A percentile compares a stretch with the other conserved stretches of the same genome.
Conservation (phyloP, 164 flowering plant species). For the Vitis amurensis region DNA sequence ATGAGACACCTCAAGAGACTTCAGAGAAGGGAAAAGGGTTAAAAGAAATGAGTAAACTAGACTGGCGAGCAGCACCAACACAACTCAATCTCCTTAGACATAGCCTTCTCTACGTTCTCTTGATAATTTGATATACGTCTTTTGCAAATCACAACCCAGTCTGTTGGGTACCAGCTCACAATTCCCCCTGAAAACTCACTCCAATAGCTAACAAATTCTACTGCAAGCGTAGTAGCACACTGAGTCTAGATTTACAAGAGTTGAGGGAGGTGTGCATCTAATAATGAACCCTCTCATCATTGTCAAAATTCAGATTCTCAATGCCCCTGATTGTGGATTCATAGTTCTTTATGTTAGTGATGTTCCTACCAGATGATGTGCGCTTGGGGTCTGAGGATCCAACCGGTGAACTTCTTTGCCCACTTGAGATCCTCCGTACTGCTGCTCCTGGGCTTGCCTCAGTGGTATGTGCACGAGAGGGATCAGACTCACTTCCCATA, state of each 20-base stretch:
- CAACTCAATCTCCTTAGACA: too few relatives aligned
- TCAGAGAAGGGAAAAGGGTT: too few relatives aligned
- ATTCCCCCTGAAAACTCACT: not conserved
- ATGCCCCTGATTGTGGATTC: constrained; percentile 84
- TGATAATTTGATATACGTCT: too few relatives aligned
- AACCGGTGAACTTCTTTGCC: constrained; percentile 60
- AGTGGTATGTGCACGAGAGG: constrained; percentile 54
- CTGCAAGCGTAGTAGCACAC: constrained; percentile 12
- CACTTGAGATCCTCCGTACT: constrained; percentile 44
- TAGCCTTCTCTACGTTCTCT: too few relatives aligned
- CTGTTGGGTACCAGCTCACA: too few relatives aligned
- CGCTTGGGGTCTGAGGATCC: constrained; percentile 66
- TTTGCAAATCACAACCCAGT: too few relatives aligned
- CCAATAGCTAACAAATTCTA: constrained; percentile 5
- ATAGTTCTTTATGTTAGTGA: constrained; percentile 50
- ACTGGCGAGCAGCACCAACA: too few relatives aligned
- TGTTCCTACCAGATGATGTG: constrained; percentile 53
- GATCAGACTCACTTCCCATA: constrained; percentile 57
- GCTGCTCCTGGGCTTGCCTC: constrained; percentile 75
- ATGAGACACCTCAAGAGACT: too few relatives aligned
- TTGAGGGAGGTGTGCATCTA: constrained; percentile 12
- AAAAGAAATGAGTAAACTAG: too few relatives aligned
- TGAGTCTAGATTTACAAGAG: constrained; percentile 22
- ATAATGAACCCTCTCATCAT: constrained; percentile 61
- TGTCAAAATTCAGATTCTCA: constrained; percentile 65